These are phyloP conservation scores for Chionographis japonica DNA, from an alignment of 106 monocot genomes.

Conservation along the genomic window DNA sequence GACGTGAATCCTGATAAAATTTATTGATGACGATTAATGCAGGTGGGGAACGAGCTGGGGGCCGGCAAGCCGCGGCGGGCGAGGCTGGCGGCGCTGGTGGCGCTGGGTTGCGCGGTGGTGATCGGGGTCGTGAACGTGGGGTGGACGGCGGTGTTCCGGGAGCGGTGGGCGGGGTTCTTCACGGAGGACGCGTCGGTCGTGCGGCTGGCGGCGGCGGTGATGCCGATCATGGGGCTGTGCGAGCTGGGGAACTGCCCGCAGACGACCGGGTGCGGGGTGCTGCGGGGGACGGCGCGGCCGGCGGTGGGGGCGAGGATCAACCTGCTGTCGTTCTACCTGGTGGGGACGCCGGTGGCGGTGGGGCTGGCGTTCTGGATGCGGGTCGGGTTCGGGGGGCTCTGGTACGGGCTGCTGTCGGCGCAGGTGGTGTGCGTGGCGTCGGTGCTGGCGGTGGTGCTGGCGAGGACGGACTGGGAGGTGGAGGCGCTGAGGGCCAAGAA, in stretches of 20 bases:
- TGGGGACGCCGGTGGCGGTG: conserved; percentile 80
- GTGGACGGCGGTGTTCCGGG: conserved; percentile 41
- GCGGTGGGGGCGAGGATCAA: conserved; percentile 70
- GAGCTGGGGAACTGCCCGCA: conserved; percentile 94
- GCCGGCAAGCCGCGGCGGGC: conserved; percentile 63
- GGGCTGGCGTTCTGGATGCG: conserved; percentile 51
- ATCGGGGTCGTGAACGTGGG: conserved; percentile 41
- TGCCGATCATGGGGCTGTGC: conserved; percentile 77
- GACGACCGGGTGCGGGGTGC: conserved; percentile 83
- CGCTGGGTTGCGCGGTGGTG: conserved; percentile 51
- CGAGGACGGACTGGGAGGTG: conserved; percentile 69
- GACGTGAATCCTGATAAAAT: too few relatives aligned
- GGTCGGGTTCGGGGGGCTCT: conserved; percentile 68
- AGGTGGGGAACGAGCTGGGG: conserved; percentile 88
- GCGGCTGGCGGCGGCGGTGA: conserved; percentile 48
- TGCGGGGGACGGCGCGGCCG: conserved; percentile 75
- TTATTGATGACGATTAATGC: not conserved
- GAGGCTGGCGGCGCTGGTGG: conserved; percentile 59
- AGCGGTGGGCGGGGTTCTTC: conserved; percentile 60
- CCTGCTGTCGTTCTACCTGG: conserved; percentile 69
- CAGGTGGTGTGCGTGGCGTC: conserved; percentile 51
- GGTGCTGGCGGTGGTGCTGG: conserved; percentile 46
- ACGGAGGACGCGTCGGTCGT: conserved; percentile 53
- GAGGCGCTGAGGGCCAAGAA: conserved; percentile 65
- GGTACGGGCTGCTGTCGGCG: conserved; percentile 74